phyloP scores from a whole-genome alignment of 1,284 basidiomycete species.

The Leccinum insolens region DNA sequence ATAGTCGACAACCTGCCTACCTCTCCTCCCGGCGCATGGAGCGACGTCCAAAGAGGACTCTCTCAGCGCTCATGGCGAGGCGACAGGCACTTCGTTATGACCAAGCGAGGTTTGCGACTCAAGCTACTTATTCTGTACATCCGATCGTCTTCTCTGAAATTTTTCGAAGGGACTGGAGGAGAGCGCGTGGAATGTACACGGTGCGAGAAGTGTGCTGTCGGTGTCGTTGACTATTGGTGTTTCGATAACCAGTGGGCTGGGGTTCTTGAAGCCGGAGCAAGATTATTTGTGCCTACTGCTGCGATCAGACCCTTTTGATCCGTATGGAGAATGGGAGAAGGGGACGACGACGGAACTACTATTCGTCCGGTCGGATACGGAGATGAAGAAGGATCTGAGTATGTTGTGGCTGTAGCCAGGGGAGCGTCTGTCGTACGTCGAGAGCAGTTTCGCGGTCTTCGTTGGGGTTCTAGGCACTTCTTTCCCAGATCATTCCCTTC shows the following conservation, averaged over 20 bases:
- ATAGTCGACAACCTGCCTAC: neutral
- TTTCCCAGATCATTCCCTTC: too few relatives aligned
- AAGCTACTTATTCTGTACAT: conserved; percentile 29
- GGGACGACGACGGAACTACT: conserved; percentile 28
- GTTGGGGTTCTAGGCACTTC: neutral
- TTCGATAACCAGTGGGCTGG: conserved; percentile 31
- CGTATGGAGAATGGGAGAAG: conserved; percentile 32
- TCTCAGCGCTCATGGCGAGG: conserved; percentile 24
- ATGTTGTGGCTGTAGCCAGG: conserved; percentile 29
- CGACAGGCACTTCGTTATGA: conserved; percentile 34
- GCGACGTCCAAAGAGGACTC: neutral
- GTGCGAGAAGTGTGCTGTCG: conserved; percentile 27
- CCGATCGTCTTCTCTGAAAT: conserved; percentile 17
- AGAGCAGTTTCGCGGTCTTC: neutral
- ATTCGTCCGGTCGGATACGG: conserved; percentile 25
- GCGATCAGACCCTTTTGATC: conserved; percentile 34
- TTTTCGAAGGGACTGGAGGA: conserved; percentile 24
- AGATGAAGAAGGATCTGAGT: conserved; percentile 20
- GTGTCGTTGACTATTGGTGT: conserved; percentile 36
- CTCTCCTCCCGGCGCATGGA: neutral
- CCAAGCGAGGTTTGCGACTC: conserved; percentile 35
- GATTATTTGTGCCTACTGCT: conserved; percentile 10
- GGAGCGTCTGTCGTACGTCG: too few relatives aligned
- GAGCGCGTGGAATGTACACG: conserved; percentile 16
- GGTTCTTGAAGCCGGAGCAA: conserved; percentile 26